Base-by-base conservation (phyloP, 345 rosid genomes). In the Crucihimalaya himalaica region DNA sequence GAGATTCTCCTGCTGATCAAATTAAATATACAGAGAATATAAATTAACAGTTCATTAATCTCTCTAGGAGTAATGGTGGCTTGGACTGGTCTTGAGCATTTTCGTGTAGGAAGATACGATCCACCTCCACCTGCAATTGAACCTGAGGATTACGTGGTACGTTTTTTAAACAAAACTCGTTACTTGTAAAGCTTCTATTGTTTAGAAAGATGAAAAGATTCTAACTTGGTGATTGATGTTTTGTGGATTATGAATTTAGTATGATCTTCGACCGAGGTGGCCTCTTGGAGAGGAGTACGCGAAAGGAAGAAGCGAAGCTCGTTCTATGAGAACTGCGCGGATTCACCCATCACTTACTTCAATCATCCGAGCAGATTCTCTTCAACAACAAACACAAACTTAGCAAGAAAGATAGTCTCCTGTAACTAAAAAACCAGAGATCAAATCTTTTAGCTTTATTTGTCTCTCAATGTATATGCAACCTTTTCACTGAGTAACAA, bases 1-100 rank as follows among this genome's bases (percentile, higher is more conserved):
- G 12, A 53, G 50, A 15, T 47, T 43, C 37, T 64, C 56, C 52
- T 55, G n/a, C 29, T 56, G 18, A 20, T 29, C 72, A n/a, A 50
- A 48, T 43, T 61, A 59, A 5, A 25, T 18, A 71, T 39, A 53
- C 25, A 65, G 42, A 46, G 59, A 56, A 13, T 4, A 35, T 6
- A 46, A 18, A 19, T 14, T 31, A 31, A 59, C 27, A 51, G 2
- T 18, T 57, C 8, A 16, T n/a, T 70, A 66, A 56, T 71, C 51
- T 81, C 53, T 20, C 1, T 57, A 94, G 98, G 98, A 52, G 97
- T 86, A 61, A 94, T 94, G 98, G 85, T 94, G 69, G 98, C 98
- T 74, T 94, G 98, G 98, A 91, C 98, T 51, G 98, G 98, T 57
- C 87, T 94, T 1, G 98, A 94, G 83, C 92, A 94, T 81, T 88